phyloP scores from a whole-genome alignment of 768 basidiomycete genomes.

The Neoboletus magnificus region DNA sequence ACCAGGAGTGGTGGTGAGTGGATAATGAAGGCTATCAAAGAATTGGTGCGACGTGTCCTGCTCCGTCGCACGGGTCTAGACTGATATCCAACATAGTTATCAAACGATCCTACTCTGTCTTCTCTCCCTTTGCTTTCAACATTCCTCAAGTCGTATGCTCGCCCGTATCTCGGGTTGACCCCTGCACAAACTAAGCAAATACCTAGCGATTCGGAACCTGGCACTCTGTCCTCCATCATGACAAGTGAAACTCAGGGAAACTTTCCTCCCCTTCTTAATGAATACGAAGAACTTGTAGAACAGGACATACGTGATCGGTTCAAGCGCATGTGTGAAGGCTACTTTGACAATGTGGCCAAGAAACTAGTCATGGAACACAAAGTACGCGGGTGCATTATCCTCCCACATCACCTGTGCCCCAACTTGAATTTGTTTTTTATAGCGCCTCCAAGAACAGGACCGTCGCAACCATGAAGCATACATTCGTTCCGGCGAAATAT shows the following conservation, averaged over 20 bases:
- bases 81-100: constrained; percentile 51
- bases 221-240: constrained; percentile 45
- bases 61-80: constrained; percentile 10
- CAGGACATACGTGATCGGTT: constrained; percentile 85
- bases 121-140: constrained; percentile 89
- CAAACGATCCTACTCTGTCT: constrained; percentile 80
- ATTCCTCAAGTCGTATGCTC: constrained; percentile 90
- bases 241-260: constrained; percentile 32
- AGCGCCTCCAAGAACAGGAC: constrained; percentile 97
- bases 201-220: constrained; percentile 50
- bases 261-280: constrained; percentile 42
- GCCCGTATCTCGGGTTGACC: constrained; percentile 80
- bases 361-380: constrained; percentile 91
- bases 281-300: constrained; percentile 77
- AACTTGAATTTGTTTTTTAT: constrained; percentile 1
- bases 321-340: constrained; percentile 89
- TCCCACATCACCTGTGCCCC: neutral
- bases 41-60: constrained; percentile 57
- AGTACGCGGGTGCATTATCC: constrained; percentile 40
- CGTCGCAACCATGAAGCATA: constrained; percentile 97
- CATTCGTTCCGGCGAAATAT: constrained; percentile 98
- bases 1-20: constrained; percentile 77
- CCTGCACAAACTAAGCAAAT: constrained; percentile 61
- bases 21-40: constrained; percentile 84
- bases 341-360: constrained; percentile 89